Conservation (phyloP, 2,329 filamentous ascomycete genomes). For the Claviceps spartinae region DNA sequence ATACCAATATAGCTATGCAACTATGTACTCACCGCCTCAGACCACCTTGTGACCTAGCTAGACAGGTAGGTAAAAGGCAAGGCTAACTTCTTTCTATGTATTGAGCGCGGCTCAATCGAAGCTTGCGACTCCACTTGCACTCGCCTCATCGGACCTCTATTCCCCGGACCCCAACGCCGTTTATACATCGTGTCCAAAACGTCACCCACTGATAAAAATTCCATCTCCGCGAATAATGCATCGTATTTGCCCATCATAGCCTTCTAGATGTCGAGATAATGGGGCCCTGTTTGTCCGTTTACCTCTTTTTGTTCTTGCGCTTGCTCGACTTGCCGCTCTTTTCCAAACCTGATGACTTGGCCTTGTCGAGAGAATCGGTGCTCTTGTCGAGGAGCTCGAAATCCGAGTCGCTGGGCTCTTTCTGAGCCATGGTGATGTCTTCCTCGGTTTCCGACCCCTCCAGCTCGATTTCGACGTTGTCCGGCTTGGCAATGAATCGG, state of each 20-base stretch:
- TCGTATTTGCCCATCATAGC: background rate
- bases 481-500: slow-evolving; percentile 31
- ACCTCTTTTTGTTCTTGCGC: slow-evolving; percentile 8
- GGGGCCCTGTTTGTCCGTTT: background rate
- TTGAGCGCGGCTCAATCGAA: background rate
- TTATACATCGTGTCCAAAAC: slow-evolving; percentile 1
- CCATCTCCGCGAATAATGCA: background rate
- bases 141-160: background rate
- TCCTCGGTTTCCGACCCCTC: slow-evolving; percentile 28
- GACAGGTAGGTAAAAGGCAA: background rate
- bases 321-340: slow-evolving; percentile 16
- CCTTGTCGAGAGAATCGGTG: slow-evolving; percentile 38
- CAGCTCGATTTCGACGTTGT: slow-evolving; percentile 19
- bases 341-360: slow-evolving; percentile 36
- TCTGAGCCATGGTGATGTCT: slow-evolving; percentile 35
- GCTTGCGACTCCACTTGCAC: background rate
- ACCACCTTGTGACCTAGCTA: background rate
- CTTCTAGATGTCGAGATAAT: background rate
- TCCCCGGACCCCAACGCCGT: background rate
- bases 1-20: background rate
- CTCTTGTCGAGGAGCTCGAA: slow-evolving; percentile 52
- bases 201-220: background rate
- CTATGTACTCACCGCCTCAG: background rate
- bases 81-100: background rate
- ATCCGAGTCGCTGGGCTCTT: slow-evolving; percentile 44